A percentile compares a stretch with the other conserved stretches of the same genome.
Evolutionary conservation across 257 asterid species (phyloP).

Genomic region (Ilex aquifolium): DNA sequence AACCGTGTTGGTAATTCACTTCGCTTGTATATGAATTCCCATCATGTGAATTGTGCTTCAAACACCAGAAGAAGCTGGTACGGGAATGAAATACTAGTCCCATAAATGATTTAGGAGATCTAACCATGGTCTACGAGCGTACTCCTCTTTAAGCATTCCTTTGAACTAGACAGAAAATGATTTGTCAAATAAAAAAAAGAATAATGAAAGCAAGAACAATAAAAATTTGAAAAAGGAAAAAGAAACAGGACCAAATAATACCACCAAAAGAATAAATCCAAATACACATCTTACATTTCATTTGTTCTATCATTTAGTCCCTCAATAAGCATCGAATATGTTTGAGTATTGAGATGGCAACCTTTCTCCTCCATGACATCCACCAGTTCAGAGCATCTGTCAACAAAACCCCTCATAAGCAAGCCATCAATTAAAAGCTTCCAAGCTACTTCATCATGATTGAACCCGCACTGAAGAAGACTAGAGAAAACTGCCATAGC

Average conservation of each 20-base stretch:
- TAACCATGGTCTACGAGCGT: too few species aligned
- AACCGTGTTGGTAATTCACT: too few species aligned
- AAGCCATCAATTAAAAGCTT: slow-evolving; percentile 68
- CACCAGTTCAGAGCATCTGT: slow-evolving; percentile 46
- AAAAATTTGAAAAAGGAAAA: too few species aligned
- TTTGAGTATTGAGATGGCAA: slow-evolving; percentile 44
- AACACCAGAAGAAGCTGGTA: too few species aligned
- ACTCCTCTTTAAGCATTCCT: too few species aligned
- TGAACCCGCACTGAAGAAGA: slow-evolving; percentile 58
- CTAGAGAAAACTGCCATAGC: slow-evolving; percentile 41
- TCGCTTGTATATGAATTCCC: too few species aligned
- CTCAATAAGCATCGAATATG: slow-evolving; percentile 50
- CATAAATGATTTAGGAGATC: too few species aligned
- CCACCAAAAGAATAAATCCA: not conserved
- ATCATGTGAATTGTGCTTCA: too few species aligned
- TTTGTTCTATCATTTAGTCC: slow-evolving; percentile 32
- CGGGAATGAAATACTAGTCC: too few species aligned
- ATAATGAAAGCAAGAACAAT: too few species aligned
- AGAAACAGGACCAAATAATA: not conserved
- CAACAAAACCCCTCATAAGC: slow-evolving; percentile 45
- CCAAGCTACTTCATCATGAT: slow-evolving; percentile 74
- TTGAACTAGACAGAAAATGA: too few species aligned
- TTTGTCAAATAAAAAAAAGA: too few species aligned
- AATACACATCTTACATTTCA: slow-evolving; percentile 8
- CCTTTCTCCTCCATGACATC: slow-evolving; percentile 48